Evolutionary conservation across 2,329 filamentous ascomycete species (phyloP).

Genomic region (Ramularia endophylla): DNA sequence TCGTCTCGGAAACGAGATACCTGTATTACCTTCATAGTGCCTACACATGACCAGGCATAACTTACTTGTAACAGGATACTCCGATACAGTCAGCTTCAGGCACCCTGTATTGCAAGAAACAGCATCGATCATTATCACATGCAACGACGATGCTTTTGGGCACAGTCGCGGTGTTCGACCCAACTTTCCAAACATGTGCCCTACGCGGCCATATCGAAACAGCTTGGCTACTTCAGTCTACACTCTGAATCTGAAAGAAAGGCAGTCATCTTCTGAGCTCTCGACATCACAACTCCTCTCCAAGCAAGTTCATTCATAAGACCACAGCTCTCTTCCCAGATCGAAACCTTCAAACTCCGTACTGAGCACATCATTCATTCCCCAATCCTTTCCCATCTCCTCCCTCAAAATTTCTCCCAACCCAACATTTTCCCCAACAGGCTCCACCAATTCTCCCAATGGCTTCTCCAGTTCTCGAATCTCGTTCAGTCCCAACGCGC

Average conservation of each 20-base stretch:
- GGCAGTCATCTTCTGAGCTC: neutral
- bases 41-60: too few relatives aligned
- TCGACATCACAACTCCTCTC: neutral
- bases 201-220: too few relatives aligned
- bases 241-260: neutral
- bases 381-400: conserved; percentile 1
- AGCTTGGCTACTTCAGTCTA: too few relatives aligned
- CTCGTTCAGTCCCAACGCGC: conserved; percentile 19
- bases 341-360: conserved; percentile 8
- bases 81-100: too few relatives aligned
- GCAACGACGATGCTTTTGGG: too few relatives aligned
- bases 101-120: too few relatives aligned
- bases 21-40: too few relatives aligned
- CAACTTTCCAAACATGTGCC: too few relatives aligned
- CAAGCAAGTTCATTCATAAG: neutral
- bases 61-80: too few relatives aligned
- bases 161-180: too few relatives aligned
- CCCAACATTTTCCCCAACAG: conserved; percentile 5
- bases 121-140: too few relatives aligned
- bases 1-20: too few relatives aligned
- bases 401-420: neutral
- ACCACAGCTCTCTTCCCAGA: conserved; percentile 3
- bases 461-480: conserved; percentile 1
- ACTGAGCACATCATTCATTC: conserved; percentile 9
- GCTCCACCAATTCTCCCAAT: conserved; percentile 10